Base-by-base conservation (phyloP, 495 filamentous ascomycete species). In the Xeromyces bisporus region DNA sequence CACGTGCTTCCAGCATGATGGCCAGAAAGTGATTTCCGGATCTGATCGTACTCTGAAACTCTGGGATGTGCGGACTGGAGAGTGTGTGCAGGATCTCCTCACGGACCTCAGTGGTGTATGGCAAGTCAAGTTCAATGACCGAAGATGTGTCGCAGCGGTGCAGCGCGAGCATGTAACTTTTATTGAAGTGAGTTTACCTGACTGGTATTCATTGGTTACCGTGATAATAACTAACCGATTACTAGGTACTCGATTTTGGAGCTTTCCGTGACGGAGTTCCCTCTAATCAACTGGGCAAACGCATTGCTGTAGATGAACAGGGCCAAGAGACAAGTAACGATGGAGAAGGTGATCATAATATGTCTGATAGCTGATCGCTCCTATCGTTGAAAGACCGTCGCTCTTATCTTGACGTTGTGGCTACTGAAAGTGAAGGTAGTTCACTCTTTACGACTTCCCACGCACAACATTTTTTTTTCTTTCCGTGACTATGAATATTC, bases 1-100 rank as follows among this genome's bases (percentile, higher is more conserved):
- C 39, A 99, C 89, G 10, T 99, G 89, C 55, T 99, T 99, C 56
- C 91, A 96, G 50, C 89, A 99, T 42, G 89, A 99, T 48, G 85
- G 77, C 0, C 77, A 87, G 39, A 99, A 96, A 43, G 85, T 99
- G 29, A 87, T 99, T 32, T 93, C 83, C 23, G 89, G 89, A 25
- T 91, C 81, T 31, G 89, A 99, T 51, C 73, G 85, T 42, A 93
- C 83, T 13, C 58, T 99, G 37, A 99, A 99, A 62, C 91, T 99
- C 83, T 99, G 91, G 91, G 83, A 96, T 53, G 77, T 93, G 21
- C 71, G 74, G 40, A 89, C 73, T 15, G 89, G 89, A 30, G 81
- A 92, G 33, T 93, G 84, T 52, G 77, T 93, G 25, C 75, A 85
- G 36, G 89, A 99, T 57, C 71, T 99, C 15, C 67, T 99, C 40